Conservation (phyloP, 345 rosid species). For the Rhodamnia rubescens region DNA sequence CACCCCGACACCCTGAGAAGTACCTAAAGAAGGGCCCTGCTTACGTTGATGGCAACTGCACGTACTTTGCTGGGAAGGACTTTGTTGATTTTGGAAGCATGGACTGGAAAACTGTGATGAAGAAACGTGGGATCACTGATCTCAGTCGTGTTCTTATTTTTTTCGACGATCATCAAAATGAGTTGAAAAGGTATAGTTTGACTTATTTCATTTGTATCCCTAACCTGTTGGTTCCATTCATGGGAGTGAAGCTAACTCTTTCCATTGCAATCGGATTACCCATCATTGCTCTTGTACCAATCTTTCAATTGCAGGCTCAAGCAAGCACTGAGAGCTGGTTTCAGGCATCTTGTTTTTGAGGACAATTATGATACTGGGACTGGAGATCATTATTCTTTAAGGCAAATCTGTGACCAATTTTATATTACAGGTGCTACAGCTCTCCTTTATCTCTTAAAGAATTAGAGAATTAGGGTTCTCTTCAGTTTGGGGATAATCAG, state of each 20-base stretch:
- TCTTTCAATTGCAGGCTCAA: conserved; percentile 42
- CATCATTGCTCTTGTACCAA: conserved; percentile 5
- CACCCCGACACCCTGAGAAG: conserved; percentile 94
- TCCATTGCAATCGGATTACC: not conserved
- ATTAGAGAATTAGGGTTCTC: not conserved
- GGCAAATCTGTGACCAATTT: conserved; percentile 94
- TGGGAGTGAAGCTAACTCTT: not conserved
- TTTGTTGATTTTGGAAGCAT: conserved; percentile 93
- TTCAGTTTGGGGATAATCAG: not conserved
- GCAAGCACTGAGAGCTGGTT: conserved; percentile 77
- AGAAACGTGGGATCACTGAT: conserved; percentile 54
- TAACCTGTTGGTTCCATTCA: not conserved
- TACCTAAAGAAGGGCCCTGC: conserved; percentile 90
- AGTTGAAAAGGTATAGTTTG: conserved; percentile 67
- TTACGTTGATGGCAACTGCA: conserved; percentile 92
- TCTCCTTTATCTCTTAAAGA: not conserved
- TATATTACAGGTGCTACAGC: conserved; percentile 56
- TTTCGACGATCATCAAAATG: conserved; percentile 97
- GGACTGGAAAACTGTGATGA: conserved; percentile 69
- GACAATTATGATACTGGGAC: conserved; percentile 99
- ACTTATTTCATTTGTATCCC: not conserved
- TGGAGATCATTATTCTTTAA: conserved; percentile 92
- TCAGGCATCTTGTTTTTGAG: conserved; percentile 86
- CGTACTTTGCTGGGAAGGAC: conserved; percentile 95
- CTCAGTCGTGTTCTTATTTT: conserved; percentile 57